These are phyloP conservation scores for Vachellia pachyceras DNA, from an alignment of 306 rosid genomes.

Conservation along the genomic window DNA sequence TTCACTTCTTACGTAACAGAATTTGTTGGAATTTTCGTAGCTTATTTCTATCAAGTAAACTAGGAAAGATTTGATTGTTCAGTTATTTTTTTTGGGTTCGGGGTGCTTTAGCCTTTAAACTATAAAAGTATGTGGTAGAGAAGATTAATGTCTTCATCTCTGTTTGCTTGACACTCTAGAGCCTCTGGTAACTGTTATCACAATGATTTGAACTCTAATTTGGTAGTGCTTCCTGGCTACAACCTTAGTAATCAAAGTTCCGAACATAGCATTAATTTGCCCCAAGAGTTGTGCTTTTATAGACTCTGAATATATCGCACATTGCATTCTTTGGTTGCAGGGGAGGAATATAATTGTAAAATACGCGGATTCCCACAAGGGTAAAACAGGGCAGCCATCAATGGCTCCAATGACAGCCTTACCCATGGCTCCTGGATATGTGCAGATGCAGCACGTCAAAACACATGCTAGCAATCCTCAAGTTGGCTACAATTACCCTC, in stretches of 20 bases:
- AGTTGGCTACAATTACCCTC: constrained; percentile 62
- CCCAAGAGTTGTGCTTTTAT: background rate
- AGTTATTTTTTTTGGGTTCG: no score
- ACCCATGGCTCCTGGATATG: constrained; percentile 61
- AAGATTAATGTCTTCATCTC: background rate
- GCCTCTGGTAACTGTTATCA: background rate
- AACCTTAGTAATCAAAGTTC: constrained; percentile 27
- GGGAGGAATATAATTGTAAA: constrained; percentile 74
- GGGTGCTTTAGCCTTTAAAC: no score
- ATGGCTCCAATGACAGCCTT: constrained; percentile 57
- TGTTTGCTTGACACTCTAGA: constrained; percentile 8
- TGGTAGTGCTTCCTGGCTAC: background rate
- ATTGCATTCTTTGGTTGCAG: constrained; percentile 49
- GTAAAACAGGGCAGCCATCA: constrained; percentile 54
- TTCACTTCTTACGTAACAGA: no score
- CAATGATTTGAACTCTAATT: constrained; percentile 11
- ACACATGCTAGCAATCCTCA: constrained; percentile 44
- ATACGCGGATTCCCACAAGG: constrained; percentile 75
- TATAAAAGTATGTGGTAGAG: background rate
- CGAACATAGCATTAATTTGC: background rate
- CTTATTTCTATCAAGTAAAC: no score
- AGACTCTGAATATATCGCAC: background rate
- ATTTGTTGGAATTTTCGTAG: no score
- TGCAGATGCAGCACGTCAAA: constrained; percentile 69
- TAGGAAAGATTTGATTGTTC: no score